Percentiles rank a stretch among this genome's conserved stretches.
Conservation (phyloP, 1,284 basidiomycete species). For the Fomitopsis betulina region DNA sequence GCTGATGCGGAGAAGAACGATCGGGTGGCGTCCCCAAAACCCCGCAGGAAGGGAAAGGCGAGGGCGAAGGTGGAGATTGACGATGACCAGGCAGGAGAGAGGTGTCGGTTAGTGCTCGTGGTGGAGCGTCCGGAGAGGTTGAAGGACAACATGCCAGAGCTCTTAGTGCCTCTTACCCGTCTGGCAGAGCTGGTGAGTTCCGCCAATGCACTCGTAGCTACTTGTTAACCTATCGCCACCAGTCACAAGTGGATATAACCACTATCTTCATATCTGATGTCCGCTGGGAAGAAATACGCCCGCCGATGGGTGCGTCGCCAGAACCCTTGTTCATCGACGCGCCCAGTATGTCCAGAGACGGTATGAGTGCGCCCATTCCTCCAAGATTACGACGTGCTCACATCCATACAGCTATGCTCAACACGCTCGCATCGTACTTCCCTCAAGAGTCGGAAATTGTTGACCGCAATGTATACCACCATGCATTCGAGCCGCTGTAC, state of each 20-base stretch:
- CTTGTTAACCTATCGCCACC: neutral
- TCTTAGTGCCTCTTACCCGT: constrained; percentile 68
- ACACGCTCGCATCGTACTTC: constrained; percentile 33
- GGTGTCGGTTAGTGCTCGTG: constrained; percentile 50
- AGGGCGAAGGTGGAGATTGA: constrained; percentile 33
- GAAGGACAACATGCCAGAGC: constrained; percentile 54
- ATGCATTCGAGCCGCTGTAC: constrained; percentile 55
- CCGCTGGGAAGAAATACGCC: constrained; percentile 74
- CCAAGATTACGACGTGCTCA: neutral
- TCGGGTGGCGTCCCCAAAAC: constrained; percentile 12
- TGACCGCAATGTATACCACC: constrained; percentile 41
- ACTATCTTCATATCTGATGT: constrained; percentile 66
- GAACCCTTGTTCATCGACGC: constrained; percentile 77
- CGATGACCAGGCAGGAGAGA: constrained; percentile 16
- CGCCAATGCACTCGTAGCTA: neutral
- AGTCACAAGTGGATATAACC: constrained; percentile 43
- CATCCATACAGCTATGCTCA: constrained; percentile 29
- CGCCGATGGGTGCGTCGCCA: constrained; percentile 62
- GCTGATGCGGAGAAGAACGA: constrained; percentile 22
- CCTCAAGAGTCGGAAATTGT: constrained; percentile 9
- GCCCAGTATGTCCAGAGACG: constrained; percentile 52
- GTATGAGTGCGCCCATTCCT: constrained; percentile 30
- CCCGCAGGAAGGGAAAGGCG: constrained; percentile 25
- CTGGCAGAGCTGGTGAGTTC: constrained; percentile 66
- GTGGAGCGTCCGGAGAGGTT: constrained; percentile 71